Evolutionary conservation across 2,329 filamentous ascomycete species (phyloP).

Genomic region (Xylariaceae sp.): DNA sequence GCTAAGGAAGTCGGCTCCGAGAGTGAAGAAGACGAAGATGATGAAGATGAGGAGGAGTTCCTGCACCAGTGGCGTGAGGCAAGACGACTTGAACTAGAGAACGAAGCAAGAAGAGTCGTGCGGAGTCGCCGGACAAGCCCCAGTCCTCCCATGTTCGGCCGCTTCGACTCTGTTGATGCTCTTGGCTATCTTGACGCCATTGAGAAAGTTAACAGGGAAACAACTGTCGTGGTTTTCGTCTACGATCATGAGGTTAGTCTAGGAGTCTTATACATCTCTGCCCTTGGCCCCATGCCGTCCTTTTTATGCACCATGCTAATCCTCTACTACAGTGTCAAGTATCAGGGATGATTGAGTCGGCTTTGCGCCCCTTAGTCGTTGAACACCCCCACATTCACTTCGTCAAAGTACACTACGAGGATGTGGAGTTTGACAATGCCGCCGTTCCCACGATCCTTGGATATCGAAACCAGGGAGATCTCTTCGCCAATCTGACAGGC

Average conservation of each 20-base stretch:
- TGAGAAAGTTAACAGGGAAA: conserved; percentile 77
- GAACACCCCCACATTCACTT: conserved; percentile 71
- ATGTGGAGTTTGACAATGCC: conserved; percentile 89
- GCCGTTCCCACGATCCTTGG: conserved; percentile 83
- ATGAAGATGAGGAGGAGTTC: conserved; percentile 71
- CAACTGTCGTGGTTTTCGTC: conserved; percentile 87
- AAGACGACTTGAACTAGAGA: conserved; percentile 70
- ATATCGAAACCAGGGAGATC: conserved; percentile 80
- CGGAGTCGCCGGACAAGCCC: conserved; percentile 68
- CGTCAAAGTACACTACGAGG: conserved; percentile 82
- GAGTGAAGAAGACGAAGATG: conserved; percentile 47
- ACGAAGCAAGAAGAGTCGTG: conserved; percentile 48
- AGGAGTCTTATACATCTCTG: background rate
- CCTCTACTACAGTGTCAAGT: conserved; percentile 63
- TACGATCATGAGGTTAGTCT: conserved; percentile 73
- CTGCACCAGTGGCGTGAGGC: conserved; percentile 80
- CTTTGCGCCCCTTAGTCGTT: conserved; percentile 67
- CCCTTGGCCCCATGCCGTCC: background rate
- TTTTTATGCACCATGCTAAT: conserved; percentile 20
- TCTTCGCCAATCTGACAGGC: conserved; percentile 85
- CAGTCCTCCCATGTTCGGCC: conserved; percentile 71
- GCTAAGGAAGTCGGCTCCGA: conserved; percentile 32
- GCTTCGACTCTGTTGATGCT: conserved; percentile 78
- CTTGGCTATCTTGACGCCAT: conserved; percentile 93
- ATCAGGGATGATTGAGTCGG: conserved; percentile 72